Conservation (phyloP, 2,329 filamentous ascomycete genomes). For the Grosmannia clavigera region DNA sequence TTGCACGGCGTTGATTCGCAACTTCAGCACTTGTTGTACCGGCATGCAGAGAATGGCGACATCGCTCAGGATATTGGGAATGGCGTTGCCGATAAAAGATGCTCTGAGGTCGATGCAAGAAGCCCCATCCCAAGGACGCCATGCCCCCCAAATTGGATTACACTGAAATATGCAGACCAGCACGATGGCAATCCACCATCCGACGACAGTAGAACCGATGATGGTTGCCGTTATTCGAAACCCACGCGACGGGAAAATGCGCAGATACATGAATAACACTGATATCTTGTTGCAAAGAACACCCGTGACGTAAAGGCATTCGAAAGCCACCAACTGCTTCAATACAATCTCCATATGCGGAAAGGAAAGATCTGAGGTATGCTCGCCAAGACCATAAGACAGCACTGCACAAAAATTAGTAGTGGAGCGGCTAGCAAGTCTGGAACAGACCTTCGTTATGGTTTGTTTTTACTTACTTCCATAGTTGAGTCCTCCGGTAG, state of each 20-base stretch:
- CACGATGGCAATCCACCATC: conserved; percentile 15
- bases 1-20: conserved; percentile 13
- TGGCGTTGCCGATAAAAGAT: conserved; percentile 29
- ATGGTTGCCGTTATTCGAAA: conserved; percentile 12
- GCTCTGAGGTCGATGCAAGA: conserved; percentile 26
- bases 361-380: neutral
- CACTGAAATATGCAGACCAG: conserved; percentile 24
- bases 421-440: neutral
- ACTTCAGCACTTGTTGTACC: conserved; percentile 10
- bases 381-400: neutral
- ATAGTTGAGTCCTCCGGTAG: neutral
- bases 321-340: conserved; percentile 10
- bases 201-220: conserved; percentile 7
- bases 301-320: conserved; percentile 7
- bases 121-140: conserved; percentile 20
- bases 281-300: conserved; percentile 2
- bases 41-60: conserved; percentile 20
- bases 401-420: neutral
- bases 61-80: conserved; percentile 28
- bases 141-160: conserved; percentile 24
- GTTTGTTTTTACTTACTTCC: neutral
- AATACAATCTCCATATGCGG: conserved; percentile 1
- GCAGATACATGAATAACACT: conserved; percentile 15
- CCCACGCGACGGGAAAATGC: conserved; percentile 15
- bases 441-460: neutral